Conservation (phyloP, 2,329 filamentous ascomycete species). For the Sarocladium kiliense region DNA sequence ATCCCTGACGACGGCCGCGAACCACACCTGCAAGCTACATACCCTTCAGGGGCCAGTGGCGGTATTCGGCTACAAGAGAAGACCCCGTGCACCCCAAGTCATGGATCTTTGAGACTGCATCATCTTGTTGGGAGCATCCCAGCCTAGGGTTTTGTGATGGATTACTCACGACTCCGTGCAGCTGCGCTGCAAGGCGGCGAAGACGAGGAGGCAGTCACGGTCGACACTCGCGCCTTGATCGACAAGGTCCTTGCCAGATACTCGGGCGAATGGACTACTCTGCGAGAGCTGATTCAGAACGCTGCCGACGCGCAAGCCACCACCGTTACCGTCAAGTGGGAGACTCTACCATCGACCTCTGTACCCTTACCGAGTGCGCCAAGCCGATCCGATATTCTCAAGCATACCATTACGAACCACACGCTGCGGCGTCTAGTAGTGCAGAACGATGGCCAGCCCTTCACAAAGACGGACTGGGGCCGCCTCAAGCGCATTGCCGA, state of each 20-base stretch:
- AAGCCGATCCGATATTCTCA: constrained; percentile 66
- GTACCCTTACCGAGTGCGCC: constrained; percentile 64
- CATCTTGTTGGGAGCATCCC: background rate
- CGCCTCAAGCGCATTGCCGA: constrained; percentile 96
- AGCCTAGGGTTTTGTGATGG: constrained; percentile 43
- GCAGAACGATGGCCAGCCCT: constrained; percentile 85
- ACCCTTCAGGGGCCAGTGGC: background rate
- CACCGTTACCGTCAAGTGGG: constrained; percentile 85
- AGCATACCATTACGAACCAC: constrained; percentile 79
- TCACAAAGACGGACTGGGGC: constrained; percentile 87
- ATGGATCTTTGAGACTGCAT: background rate
- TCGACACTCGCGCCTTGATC: constrained; percentile 93
- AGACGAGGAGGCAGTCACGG: constrained; percentile 94
- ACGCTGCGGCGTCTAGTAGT: constrained; percentile 85
- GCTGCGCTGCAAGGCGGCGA: constrained; percentile 81
- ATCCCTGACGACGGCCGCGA: background rate
- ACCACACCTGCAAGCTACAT: background rate
- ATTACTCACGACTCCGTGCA: constrained; percentile 73
- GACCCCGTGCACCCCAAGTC: background rate
- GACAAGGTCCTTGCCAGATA: constrained; percentile 97
- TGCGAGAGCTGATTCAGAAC: constrained; percentile 95
- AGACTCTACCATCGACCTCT: constrained; percentile 77
- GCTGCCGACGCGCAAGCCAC: constrained; percentile 94
- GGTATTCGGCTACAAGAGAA: background rate
- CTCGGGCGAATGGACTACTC: constrained; percentile 86